A percentile compares a stretch with the other conserved stretches of the same genome.
Evolutionary conservation across 1,139 yeast genomes (phyloP).

Genomic region (Debaryomyces sp.): DNA sequence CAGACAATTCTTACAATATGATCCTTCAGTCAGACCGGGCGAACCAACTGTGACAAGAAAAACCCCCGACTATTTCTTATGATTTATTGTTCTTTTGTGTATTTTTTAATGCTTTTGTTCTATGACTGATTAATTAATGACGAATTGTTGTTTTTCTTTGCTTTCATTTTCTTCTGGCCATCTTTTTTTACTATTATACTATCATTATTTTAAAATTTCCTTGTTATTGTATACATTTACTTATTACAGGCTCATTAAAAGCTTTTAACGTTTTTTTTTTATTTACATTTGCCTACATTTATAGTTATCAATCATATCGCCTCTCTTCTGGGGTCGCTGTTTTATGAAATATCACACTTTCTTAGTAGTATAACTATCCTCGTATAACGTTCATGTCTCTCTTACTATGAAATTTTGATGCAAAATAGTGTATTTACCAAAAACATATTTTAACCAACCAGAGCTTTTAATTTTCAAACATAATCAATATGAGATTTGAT

Average conservation of each 20-base stretch:
- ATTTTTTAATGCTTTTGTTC: conserved; percentile 7
- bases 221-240: conserved; percentile 5
- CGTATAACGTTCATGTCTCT: background rate
- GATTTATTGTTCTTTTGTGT: conserved; percentile 15
- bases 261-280: background rate
- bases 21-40: conserved; percentile 93
- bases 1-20: conserved; percentile 90
- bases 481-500: conserved; percentile 3
- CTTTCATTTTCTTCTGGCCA: conserved; percentile 5
- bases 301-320: background rate
- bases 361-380: background rate
- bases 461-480: conserved; percentile 21
- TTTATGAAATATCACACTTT: background rate
- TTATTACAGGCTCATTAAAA: conserved; percentile 4
- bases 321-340: too few species aligned
- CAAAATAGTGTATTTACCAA: conserved; percentile 10
- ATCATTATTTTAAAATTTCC: conserved; percentile 5
- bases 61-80: conserved; percentile 93
- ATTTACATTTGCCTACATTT: background rate
- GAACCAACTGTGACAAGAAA: conserved; percentile 94
- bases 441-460: conserved; percentile 23
- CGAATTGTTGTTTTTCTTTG: conserved; percentile 5
- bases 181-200: conserved; percentile 5
- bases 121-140: conserved; percentile 7
- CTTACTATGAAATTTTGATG: background rate